Evolutionary conservation across 2,329 filamentous ascomycete genomes (phyloP).

Genomic region (Zymoseptoria ardabiliae): DNA sequence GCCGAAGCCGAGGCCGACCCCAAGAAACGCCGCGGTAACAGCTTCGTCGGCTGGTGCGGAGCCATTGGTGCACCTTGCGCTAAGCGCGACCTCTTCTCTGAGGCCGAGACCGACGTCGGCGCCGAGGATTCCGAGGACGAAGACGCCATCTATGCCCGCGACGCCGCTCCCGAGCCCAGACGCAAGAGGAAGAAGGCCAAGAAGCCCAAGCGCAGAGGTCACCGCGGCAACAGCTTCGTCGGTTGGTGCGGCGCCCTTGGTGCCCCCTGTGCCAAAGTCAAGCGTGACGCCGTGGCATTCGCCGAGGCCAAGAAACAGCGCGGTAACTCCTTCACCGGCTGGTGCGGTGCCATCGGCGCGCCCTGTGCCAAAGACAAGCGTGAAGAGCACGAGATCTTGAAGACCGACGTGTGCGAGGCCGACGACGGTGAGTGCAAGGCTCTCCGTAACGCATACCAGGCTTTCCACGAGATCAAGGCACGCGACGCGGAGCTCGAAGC

Average conservation of each 20-base stretch:
- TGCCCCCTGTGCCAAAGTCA: slow-evolving; percentile 39
- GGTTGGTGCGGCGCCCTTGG: slow-evolving; percentile 35
- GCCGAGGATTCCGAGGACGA: slow-evolving; percentile 29
- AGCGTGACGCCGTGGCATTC: slow-evolving; percentile 33
- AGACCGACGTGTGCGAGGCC: slow-evolving; percentile 8
- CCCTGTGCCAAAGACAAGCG: slow-evolving; percentile 4
- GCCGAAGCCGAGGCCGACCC: slow-evolving; percentile 27
- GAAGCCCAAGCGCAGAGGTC: slow-evolving; percentile 9
- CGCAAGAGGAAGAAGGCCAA: slow-evolving; percentile 5
- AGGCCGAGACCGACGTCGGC: slow-evolving; percentile 38
- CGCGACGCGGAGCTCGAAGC: slow-evolving; percentile 16
- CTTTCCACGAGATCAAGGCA: slow-evolving; percentile 17
- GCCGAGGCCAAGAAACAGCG: slow-evolving; percentile 22
- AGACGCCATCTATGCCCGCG: slow-evolving; percentile 29
- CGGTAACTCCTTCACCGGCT: not conserved
- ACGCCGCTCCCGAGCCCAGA: not conserved
- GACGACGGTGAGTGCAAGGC: slow-evolving; percentile 22
- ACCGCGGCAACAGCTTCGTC: slow-evolving; percentile 8
- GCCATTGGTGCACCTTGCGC: slow-evolving; percentile 35
- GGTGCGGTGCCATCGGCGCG: slow-evolving; percentile 3
- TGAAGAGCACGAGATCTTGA: slow-evolving; percentile 16
- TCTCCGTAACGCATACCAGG: slow-evolving; percentile 21
- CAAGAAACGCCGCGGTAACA: slow-evolving; percentile 12
- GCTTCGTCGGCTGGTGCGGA: slow-evolving; percentile 28
- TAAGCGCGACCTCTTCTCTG: slow-evolving; percentile 29